Evolutionary conservation across 169 alveolate genomes (phyloP), one percentile per base, ranked within the genome.

Genomic region (Plasmodium adleri): DNA sequence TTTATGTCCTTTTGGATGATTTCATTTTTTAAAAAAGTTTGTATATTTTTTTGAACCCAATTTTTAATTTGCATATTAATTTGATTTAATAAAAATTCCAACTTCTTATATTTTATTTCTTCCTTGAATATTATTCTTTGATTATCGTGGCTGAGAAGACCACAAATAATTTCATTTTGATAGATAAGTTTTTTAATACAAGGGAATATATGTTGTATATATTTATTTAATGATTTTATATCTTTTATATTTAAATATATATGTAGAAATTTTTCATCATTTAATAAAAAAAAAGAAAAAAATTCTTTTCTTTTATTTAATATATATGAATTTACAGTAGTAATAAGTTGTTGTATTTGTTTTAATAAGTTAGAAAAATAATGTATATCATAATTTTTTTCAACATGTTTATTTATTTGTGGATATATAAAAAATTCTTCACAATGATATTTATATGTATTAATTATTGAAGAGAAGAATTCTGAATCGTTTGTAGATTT

Each of bases 361-460:
- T 13, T 13, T 17, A 50, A 17, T 5, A 70, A 17, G 6, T 5
- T 50, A 49, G 9, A 20, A 45, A 78, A 78, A 28, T 64, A 68
- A 0, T 49, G 20, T 20, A 64, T 0, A 13, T 78, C 50, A 59
- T 78, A 78, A 4, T 32, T 6, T 26, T 78, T 78, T n/a, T 78
- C 62, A 12, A 78, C 13, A 26, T 78, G 89, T 22, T 78, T 78
- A 32, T 24, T 78, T n/a, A 78, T 15, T 20, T 78, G 89, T 3
- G 89, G 89, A 24, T 78, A 78, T 5, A 78, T 64, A 20, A 64
- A 78, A 50, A 78, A 78, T 2, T 78, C 89, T 78, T 78, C 89
- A 6, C 89, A 78, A 26, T 52, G 24, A 17, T 78, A 20, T 43
- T 78, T 78, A 60, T 78, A 78, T 15, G 28, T 78, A 10, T 24